phyloP scores from a whole-genome alignment of 2,329 filamentous ascomycete genomes.

The Pestalotiopsis sp. region DNA sequence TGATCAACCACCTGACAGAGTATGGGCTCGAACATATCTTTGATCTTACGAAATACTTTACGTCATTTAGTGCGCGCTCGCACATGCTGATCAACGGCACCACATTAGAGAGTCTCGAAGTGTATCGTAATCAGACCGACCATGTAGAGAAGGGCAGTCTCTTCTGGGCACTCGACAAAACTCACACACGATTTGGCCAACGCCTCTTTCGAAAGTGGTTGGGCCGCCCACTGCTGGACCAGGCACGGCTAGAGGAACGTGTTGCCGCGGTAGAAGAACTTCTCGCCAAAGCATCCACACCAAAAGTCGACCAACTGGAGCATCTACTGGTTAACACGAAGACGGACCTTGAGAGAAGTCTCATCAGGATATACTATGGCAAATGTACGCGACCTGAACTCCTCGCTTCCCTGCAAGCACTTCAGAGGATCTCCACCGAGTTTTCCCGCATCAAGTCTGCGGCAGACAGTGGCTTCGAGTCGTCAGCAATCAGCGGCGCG shows the following conservation, averaged over 20 bases:
- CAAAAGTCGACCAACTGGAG: constrained; percentile 74
- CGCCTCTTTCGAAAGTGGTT: constrained; percentile 93
- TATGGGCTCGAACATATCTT: constrained; percentile 96
- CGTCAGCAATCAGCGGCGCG: constrained; percentile 69
- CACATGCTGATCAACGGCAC: constrained; percentile 98
- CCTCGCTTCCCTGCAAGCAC: constrained; percentile 78
- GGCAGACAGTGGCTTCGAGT: constrained; percentile 72
- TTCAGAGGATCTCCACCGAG: constrained; percentile 80
- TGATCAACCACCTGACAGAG: constrained; percentile 91
- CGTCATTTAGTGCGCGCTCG: constrained; percentile 89
- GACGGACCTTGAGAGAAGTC: constrained; percentile 85
- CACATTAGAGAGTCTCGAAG: constrained; percentile 88
- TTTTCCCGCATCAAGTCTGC: constrained; percentile 70
- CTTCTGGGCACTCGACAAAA: constrained; percentile 95
- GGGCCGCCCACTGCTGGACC: constrained; percentile 83
- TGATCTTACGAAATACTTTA: constrained; percentile 94
- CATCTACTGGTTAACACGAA: constrained; percentile 71
- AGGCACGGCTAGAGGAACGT: constrained; percentile 73
- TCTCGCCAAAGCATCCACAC: constrained; percentile 66
- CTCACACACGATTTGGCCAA: constrained; percentile 85
- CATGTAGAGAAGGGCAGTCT: constrained; percentile 83
- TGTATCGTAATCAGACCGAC: constrained; percentile 94
- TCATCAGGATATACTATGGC: constrained; percentile 96
- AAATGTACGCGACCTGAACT: constrained; percentile 92
- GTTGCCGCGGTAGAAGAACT: constrained; percentile 87